Base-by-base conservation (phyloP, 177 flowering plant genomes). In the Tripterygium wilfordii region DNA sequence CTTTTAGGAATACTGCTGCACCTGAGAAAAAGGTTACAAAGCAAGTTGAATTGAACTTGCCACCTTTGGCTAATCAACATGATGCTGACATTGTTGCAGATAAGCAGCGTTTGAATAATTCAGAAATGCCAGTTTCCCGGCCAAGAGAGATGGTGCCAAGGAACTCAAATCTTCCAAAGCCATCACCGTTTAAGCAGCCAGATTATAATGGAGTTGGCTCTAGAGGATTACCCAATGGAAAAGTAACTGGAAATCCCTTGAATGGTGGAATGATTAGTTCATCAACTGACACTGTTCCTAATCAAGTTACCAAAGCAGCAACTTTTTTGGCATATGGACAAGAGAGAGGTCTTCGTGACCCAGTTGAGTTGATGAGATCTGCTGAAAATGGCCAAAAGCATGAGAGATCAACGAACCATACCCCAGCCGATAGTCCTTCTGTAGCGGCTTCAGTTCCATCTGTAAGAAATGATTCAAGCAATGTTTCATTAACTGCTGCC, bases 301-400 rank as follows among this genome's bases (percentile, higher is more conserved):
- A 47, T 26, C 76, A 65, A 56, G 56, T 46, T 40, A 61, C 58
- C 2, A 63, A 67, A 42, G 42, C 59, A 18, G 49, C 64, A 13
- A 32, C 60, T 41, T 63, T 45, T 54, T 56, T 65, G 40, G 56
- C 64, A 10, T 71, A 30, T 23, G 84, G 68, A 42, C 72, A 65
- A 40, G 78, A 65, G 32, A 82, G 67, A 54, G 81, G 78, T 46
- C 68, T 71, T 20, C 67, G 60, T 47, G 87, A 84, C 49, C 85
- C 92, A 14, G 83, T 76, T 37, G 76, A 75, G 65, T 33, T 65
- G 65, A 80, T 82, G 87, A 84, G 67, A 56, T 47, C 78, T 50
- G 41, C 79, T 23, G 87, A 75, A 47, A 76, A 72, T 62, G 48
- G 69, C 36, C 74, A 77, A 51, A 70, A 65, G 51, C 78, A 71